Base-by-base conservation (phyloP, 345 rosid genomes). In the Gossypium longicalyx region DNA sequence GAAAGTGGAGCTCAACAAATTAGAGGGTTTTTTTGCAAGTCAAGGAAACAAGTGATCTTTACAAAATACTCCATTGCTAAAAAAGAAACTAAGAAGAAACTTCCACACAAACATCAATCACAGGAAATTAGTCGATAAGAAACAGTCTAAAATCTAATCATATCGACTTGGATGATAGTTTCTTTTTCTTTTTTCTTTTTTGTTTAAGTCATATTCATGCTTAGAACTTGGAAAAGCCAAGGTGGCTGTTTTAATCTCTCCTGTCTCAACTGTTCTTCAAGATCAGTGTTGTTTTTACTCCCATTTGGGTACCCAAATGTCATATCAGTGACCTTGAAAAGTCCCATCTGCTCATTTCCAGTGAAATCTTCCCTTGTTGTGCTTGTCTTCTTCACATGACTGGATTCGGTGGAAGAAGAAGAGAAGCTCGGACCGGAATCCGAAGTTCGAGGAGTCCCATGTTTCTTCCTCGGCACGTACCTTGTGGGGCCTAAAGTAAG, bases 221-320 rank as follows among this genome's bases (percentile, higher is more conserved):
- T 92, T 83, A 94, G 74, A 78, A 87, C 93, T 82, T 92, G 97
- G 73, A 81, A 80, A 80, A 92, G 80, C 98, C 98, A 94, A 76
- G 93, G 84, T 81, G 95, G 85, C 70, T 89, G 91, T 48, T 86
- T 86, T 74, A 85, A 34, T 69, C 87, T 85, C 74, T 87, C 86
- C 80, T 82, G 85, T 76, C 85, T 81, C 77, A 86, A 53, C 67
- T 81, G 83, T 61, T 86, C 90, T 78, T 88, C 97, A 68, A 83
- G 78, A 72, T 74, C 82, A 67, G 52, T 71, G 59, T 70, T 70
- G 25, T 60, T 86, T 34, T 71, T 79, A 19, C 71, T 78, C 12
- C 77, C 76, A 66, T 25, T 78, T 12, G 77, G 77, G 60, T 59
- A 78, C 72, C 80, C 68, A 63, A 75, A 67, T 12, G 76, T 71